Percentiles rank a stretch among this genome's conserved stretches.
These are phyloP conservation scores for Byssochlamys sp. DNA, from an alignment of 2,329 filamentous ascomycete species.

Conservation along the genomic window DNA sequence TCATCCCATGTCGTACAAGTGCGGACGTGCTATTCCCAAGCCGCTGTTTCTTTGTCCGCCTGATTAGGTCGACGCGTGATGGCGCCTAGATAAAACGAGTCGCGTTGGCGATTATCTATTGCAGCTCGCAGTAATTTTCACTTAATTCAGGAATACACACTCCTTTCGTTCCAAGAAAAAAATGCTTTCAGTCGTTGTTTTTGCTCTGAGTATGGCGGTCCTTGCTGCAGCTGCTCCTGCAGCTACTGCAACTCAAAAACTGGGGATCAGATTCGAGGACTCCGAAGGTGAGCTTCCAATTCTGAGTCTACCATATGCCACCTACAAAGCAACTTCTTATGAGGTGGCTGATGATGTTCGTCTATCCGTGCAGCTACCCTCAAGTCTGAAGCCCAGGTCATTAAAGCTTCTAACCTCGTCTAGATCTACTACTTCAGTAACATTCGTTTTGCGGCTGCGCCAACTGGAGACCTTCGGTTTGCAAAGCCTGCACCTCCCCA, in stretches of 20 bases:
- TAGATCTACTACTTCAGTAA: slow-evolving; percentile 34
- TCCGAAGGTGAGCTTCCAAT: slow-evolving; percentile 13
- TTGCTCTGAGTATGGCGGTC: neutral
- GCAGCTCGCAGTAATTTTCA: neutral
- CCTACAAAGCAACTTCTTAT: slow-evolving; percentile 22
- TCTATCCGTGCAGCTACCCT: neutral
- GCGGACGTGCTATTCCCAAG: neutral
- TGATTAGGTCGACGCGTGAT: neutral
- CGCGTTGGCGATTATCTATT: neutral
- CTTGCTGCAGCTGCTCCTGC: neutral
- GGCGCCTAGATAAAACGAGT: neutral
- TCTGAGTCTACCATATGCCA: slow-evolving; percentile 24
- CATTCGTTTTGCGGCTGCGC: slow-evolving; percentile 37
- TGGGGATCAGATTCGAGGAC: neutral
- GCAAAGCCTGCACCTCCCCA: slow-evolving; percentile 30
- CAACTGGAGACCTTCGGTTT: slow-evolving; percentile 33
- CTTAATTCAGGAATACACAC: neutral
- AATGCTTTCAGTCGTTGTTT: neutral
- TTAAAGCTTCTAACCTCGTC: neutral
- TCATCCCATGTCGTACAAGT: neutral
- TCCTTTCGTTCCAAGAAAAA: neutral
- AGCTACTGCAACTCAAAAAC: neutral
- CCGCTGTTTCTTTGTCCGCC: neutral
- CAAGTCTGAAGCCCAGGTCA: neutral
- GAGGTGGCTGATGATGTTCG: slow-evolving; percentile 20